Base-by-base conservation (phyloP, 805 yeast species). In the Debaryomyces hansenii region DNA sequence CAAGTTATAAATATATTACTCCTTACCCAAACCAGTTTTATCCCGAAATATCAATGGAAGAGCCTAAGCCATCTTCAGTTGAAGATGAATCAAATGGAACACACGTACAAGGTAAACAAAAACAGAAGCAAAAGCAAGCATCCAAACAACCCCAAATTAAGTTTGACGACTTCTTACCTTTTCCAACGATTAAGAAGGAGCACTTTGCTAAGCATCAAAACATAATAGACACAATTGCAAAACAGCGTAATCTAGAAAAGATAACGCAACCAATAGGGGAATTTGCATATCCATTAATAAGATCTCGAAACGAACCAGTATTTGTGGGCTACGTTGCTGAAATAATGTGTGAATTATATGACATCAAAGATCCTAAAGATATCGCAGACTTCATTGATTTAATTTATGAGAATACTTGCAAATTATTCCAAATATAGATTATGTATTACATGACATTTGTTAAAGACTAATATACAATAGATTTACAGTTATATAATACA, bases 291-390 rank as follows among this genome's bases (percentile, higher is more conserved):
- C 83, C 84, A 3, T 53, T 89, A 72, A 78, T 94, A 37, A 86
- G 86, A 52, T 85, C 92, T 0, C 76, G 99, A 59, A 90, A 94
- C 63, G 99, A 94, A 64, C 99, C 99, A 0, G 90, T 95, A 42
- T 77, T 81, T 37, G 82, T 94, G 44, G 89, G 90, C 2, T 80
- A 82, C 46, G 90, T 90, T 0, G 97, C 95, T 1, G 80, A 68
- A 46, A 61, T 72, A 21, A 53, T 72, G 61, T 59, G 70, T 29
- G 55, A 51, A 28, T 47, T 72, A 18, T 64, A 70, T 46, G 68
- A 63, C 0, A 44, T 67, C 5, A 51, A 50, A 15, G 59, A 55
- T 1, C 66, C 60, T 4, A 41, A 52, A 27, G 70, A 71, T 33
- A 53, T 66, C 6, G 64, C 63, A 40, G 45, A 57, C 1, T 68